Evolutionary conservation across 192 early-diverging fungal genomes (phyloP), one percentile per base, ranked within the genome.

Genomic region (Radiomyces spectabilis): DNA sequence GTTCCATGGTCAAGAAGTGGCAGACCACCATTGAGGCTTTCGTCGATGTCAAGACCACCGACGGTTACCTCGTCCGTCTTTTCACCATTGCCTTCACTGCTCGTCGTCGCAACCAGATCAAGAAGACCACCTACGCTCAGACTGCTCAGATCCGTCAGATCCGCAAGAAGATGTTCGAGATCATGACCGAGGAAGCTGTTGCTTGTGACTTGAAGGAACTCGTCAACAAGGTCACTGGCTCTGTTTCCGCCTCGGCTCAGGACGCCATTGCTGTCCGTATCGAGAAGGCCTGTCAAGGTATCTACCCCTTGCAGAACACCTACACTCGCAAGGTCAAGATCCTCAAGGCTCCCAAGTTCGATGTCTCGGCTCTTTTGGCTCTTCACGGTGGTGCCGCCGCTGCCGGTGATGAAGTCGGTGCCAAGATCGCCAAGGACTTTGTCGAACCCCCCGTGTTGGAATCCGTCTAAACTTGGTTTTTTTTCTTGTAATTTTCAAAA

Each of bases 81-180:
- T 99, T 99, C 68, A 84, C 84, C 68, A 89, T 98, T 71, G 94
- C 86, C 55, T 98, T 98, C 87, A 99, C 95, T 80, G 83, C 87
- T 77, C 85, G 88, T 61, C 87, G 88, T 69, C 74, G 77, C 47
- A 86, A 92, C 85, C 97, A 99, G 85, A 74, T 94, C 74, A 86
- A 84, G 82, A 94, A 93, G 85, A 98, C 95, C 70, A 94, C 93
- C 58, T 99, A 99, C 75, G 97, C 97, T 41, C 88, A 93, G 75
- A 79, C 85, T 63, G 80, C 93, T 54, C 97, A 99, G 81, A 92
- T 99, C 80, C 89, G 91, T 60, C 78, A 81, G 71, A 98, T 99
- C 78, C 93, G 97, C 79, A 95, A 98, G 86, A 97, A 97, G 92
- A 99, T 99, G 93, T 94, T 93, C 74, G 97, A 99, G 80, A 90